Evolutionary conservation across 2,329 filamentous ascomycete species (phyloP).

Genomic region (Berkeleyomyces rouxiae): DNA sequence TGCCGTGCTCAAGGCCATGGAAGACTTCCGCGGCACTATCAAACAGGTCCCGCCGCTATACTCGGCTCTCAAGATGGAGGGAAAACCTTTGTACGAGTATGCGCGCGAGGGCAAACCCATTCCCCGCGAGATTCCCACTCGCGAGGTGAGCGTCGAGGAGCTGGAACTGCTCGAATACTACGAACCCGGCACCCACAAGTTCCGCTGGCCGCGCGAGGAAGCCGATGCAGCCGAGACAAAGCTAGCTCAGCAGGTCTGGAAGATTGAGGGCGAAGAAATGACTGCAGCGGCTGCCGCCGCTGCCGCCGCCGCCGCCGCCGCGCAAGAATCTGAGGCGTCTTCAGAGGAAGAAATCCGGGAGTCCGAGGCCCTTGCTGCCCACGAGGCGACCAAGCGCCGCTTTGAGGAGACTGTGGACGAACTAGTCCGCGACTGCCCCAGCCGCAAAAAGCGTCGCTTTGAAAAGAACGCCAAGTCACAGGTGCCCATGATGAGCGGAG

Average conservation of each 20-base stretch:
- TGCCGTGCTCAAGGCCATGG: constrained; percentile 59
- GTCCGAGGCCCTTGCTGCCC: constrained; percentile 35
- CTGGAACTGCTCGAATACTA: constrained; percentile 73
- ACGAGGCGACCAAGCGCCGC: constrained; percentile 40
- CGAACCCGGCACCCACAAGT: constrained; percentile 64
- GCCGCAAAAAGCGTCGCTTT: constrained; percentile 6
- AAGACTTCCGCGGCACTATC: constrained; percentile 62
- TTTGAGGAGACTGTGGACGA: constrained; percentile 41
- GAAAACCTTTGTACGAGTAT: constrained; percentile 92
- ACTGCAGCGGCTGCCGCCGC: constrained; percentile 17
- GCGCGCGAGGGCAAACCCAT: constrained; percentile 77
- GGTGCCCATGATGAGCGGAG: constrained; percentile 13
- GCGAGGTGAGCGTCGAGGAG: constrained; percentile 61
- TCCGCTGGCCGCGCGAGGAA: constrained; percentile 65
- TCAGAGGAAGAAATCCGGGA: constrained; percentile 40
- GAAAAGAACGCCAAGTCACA: constrained; percentile 20
- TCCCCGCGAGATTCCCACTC: constrained; percentile 65
- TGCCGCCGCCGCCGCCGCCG: constrained; percentile 15
- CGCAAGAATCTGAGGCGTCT: constrained; percentile 28
- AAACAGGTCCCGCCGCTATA: constrained; percentile 86
- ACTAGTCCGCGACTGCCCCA: constrained; percentile 34
- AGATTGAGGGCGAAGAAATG: constrained; percentile 37
- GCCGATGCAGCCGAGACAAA: constrained; percentile 58
- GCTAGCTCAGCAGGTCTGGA: constrained; percentile 56
- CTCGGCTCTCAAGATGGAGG: constrained; percentile 81